Evolutionary conservation across 495 filamentous ascomycete genomes (phyloP).

Genomic region (Annulohypoxylon stygium): DNA sequence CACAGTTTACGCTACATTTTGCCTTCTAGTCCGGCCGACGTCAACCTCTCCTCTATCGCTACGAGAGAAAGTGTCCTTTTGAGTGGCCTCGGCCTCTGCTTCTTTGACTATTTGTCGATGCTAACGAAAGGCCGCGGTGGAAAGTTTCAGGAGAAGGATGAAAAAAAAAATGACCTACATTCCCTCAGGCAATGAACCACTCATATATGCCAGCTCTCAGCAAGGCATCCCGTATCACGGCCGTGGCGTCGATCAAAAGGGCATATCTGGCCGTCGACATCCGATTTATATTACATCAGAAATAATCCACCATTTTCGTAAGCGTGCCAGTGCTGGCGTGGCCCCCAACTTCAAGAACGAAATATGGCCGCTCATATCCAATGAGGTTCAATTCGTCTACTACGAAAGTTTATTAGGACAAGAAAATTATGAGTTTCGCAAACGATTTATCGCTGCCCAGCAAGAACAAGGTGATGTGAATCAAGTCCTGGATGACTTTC

Average conservation of each 20-base stretch:
- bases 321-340: not conserved
- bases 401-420: not conserved
- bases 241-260: slow-evolving; percentile 1
- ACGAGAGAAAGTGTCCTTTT: not conserved
- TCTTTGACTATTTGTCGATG: not conserved
- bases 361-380: not conserved
- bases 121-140: not conserved
- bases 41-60: not conserved
- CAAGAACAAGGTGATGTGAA: not conserved
- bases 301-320: not conserved
- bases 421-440: not conserved
- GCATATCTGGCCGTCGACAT: not conserved
- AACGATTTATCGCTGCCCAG: not conserved
- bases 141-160: not conserved
- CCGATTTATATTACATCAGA: slow-evolving; percentile 1
- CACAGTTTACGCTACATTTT: not conserved
- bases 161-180: not conserved
- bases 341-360: not conserved
- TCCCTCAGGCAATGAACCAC: not conserved
- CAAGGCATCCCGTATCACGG: slow-evolving; percentile 1
- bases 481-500: not conserved
- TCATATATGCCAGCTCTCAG: not conserved
- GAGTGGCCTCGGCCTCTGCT: not conserved
- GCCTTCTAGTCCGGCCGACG: slow-evolving; percentile 3
- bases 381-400: slow-evolving; percentile 3